These are phyloP conservation scores for Russula sp. DNA, from an alignment of 768 basidiomycete genomes.

Conservation along the genomic window DNA sequence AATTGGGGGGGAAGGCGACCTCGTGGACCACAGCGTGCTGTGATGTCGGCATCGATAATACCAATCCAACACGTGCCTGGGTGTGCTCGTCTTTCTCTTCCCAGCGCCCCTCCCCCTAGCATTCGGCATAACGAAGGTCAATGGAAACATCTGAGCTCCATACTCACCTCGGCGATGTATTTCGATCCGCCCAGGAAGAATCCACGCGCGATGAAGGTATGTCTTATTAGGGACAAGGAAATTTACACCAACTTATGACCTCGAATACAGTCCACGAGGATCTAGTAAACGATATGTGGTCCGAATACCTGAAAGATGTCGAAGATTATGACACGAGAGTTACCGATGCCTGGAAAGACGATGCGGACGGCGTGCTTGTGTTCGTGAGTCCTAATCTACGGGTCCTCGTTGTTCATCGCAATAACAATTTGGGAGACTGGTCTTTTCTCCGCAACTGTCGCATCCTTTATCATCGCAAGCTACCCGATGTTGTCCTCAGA, in stretches of 20 bases:
- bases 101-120: background rate
- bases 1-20: no score
- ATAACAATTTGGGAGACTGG: constrained; percentile 15
- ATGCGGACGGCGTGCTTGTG: constrained; percentile 15
- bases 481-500: constrained; percentile 18
- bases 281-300: constrained; percentile 12
- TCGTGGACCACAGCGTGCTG: no score
- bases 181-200: background rate
- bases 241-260: background rate
- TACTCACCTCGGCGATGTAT: background rate
- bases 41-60: no score
- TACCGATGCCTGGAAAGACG: constrained; percentile 12
- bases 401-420: background rate
- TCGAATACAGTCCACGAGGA: background rate
- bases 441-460: constrained; percentile 24
- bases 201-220: background rate
- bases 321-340: constrained; percentile 7
- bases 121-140: background rate
- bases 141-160: background rate
- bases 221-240: background rate
- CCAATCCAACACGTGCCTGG: background rate
- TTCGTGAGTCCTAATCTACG: constrained; percentile 12
- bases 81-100: background rate
- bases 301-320: constrained; percentile 8
- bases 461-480: constrained; percentile 22